Conservation (phyloP, 805 yeast species). For the Lipomyces starkeyi region DNA sequence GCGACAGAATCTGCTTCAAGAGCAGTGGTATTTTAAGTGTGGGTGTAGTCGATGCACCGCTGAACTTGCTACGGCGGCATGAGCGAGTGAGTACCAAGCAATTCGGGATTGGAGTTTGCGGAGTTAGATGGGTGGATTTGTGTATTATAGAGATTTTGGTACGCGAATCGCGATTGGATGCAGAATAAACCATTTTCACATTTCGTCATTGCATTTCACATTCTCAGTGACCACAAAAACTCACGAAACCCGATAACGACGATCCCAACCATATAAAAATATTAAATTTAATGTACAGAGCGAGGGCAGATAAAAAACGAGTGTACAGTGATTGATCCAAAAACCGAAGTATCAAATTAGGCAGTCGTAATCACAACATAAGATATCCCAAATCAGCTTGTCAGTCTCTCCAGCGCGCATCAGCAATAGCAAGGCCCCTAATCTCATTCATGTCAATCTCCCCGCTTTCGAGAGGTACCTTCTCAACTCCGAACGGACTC, state of each 20-base stretch:
- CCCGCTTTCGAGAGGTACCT: background rate
- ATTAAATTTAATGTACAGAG: too few species aligned
- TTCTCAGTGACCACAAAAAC: background rate
- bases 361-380: background rate
- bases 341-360: background rate
- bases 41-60: constrained; percentile 54
- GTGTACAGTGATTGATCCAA: background rate
- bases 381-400: background rate
- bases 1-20: constrained; percentile 53
- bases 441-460: background rate
- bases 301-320: background rate
- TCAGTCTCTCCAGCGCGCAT: background rate
- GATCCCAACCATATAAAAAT: too few species aligned
- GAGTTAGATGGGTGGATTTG: background rate
- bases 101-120: background rate
- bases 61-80: constrained; percentile 14
- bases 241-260: too few species aligned
- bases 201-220: background rate
- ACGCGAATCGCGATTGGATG: background rate
- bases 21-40: constrained; percentile 67
- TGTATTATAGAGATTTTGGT: background rate
- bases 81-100: background rate
- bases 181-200: background rate
- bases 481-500: background rate
- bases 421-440: background rate